Base-by-base conservation (phyloP, 371 early-diverging fungal genomes). In the Funneliformis caledonium region DNA sequence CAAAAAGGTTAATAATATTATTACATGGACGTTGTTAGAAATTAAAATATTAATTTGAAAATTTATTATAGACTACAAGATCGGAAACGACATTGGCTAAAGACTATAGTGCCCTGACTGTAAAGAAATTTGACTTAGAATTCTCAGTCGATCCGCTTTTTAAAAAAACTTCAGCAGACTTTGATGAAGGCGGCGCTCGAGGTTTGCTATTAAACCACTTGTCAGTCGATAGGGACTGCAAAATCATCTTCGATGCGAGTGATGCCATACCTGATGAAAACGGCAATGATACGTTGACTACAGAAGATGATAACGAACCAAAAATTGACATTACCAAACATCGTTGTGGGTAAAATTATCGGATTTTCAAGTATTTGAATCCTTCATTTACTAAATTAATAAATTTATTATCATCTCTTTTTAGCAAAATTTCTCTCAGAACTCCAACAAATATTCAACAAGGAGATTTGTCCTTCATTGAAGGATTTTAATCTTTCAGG, bases 101-200 rank as follows among this genome's bases (percentile, higher is more conserved):
- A 83, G 96, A 96, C 81, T 91, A 94, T 79, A 87, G 89, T 0
- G 80, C 89, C 3, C 89, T 98, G 60, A 93, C 93, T n/a, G 84
- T 95, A 45, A 97, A 97, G 81, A 93, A 94, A 80, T 92, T 97
- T 68, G 98, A 98, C 81, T 85, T 96, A 50, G 99, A 98, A 83
- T 97, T 96, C 79, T 85, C 92, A 0, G 95, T 97, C n/a, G 99
- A 99, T 83, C 99, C 99, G 16, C 88, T 99, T 48, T 98, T 98
- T 88, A 95, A 96, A 83, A 99, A 99, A 84, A 97, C 97, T 19
- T 96, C 95, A 1, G 97, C 99, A 8, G 98, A 97, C 82, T 98
- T 98, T 88, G 99, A 99, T 85, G 98, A 99, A 87, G 97, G 98
- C 19, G 98, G 98, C 4, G 97, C 98, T 9, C 92, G 95, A 59